Base-by-base conservation (phyloP, 2,329 filamentous ascomycete species). In the Juglanconis juglandina region DNA sequence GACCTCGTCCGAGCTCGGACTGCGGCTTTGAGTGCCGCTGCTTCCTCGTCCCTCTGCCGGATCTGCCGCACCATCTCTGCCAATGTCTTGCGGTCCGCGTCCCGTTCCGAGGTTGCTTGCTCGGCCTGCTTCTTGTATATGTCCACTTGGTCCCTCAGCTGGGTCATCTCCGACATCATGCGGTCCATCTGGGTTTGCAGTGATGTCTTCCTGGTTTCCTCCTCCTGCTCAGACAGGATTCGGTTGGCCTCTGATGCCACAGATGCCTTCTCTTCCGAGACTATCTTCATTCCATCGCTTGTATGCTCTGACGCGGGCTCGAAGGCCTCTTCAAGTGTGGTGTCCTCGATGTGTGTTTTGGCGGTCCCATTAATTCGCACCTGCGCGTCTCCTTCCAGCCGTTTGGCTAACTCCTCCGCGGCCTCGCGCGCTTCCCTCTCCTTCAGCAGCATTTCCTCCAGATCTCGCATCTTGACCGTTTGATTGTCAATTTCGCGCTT, bases 401-500 rank as follows among this genome's bases (percentile, higher is more conserved):
- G 83, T 66, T 87, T 88, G 13, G 91, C 90, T 57, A 90, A 80
- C 62, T 95, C 90, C 73, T 99, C 95, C 0, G 94, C 94, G 56
- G 86, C 82, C 68, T 96, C 88, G 59, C 95, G 85, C 34, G 93
- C 93, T 65, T 87, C 83, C 33, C 92, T 85, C 74, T 99, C 95
- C 69, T 89, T 87, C 53, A 82, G 85, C 48, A 98, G 79, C 75
- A 91, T 81, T 60, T 86, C 83, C 71, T 98, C 94, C 11, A 98
- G 78, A 67, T 93, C 89, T 66, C 87, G 89, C 72, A 98, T 87
- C 35, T 90, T 87, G 47, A 86, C 82, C 54, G 86, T 87, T 71
- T 97, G 92, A n/a, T 81, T 84, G 68, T 96, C 92, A 47, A 97
- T 86, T 70, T 97, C 93, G 67, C 89, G 89, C 76, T 91, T 96